Evolutionary conservation across 306 rosid species (phyloP).

Genomic region (Fragaria nilgerrensis): DNA sequence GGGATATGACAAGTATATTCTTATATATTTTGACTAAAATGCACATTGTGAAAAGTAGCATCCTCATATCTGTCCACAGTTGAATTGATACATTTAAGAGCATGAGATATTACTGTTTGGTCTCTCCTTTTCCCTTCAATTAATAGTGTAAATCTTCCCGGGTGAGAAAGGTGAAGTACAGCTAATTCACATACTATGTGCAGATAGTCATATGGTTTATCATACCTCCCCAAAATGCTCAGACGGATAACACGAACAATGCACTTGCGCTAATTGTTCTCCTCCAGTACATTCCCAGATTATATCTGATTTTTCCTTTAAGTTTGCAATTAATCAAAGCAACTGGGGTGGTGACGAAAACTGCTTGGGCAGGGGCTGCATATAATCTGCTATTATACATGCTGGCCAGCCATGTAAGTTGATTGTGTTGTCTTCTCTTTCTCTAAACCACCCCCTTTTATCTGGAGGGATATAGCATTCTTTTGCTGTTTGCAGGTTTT

Average conservation of each 20-base stretch:
- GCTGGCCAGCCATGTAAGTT: conserved; percentile 96
- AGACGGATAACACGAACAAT: conserved; percentile 74
- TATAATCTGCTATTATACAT: conserved; percentile 86
- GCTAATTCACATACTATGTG: conserved; percentile 36
- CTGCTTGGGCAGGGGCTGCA: conserved; percentile 99
- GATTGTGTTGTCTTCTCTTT: not conserved
- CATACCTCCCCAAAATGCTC: conserved; percentile 72
- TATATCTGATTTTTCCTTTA: conserved; percentile 89
- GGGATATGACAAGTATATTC: not conserved
- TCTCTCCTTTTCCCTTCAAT: not conserved
- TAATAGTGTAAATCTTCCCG: not conserved
- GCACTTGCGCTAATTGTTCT: conserved; percentile 96
- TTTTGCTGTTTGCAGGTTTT: conserved; percentile 57
- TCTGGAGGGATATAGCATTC: not conserved
- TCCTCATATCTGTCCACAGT: not conserved
- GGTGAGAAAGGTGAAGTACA: conserved; percentile 15
- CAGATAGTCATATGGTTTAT: conserved; percentile 96
- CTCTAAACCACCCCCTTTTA: not conserved
- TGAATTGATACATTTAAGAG: conserved; percentile 1
- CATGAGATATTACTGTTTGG: not conserved
- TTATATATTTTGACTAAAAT: not conserved
- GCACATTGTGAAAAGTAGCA: not conserved
- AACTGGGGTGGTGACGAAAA: conserved; percentile 96
- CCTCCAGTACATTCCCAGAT: conserved; percentile 89
- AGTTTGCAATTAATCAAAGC: conserved; percentile 91